Conservation (phyloP, 805 yeast genomes). For the Saccharomycopsis fodiens region DNA sequence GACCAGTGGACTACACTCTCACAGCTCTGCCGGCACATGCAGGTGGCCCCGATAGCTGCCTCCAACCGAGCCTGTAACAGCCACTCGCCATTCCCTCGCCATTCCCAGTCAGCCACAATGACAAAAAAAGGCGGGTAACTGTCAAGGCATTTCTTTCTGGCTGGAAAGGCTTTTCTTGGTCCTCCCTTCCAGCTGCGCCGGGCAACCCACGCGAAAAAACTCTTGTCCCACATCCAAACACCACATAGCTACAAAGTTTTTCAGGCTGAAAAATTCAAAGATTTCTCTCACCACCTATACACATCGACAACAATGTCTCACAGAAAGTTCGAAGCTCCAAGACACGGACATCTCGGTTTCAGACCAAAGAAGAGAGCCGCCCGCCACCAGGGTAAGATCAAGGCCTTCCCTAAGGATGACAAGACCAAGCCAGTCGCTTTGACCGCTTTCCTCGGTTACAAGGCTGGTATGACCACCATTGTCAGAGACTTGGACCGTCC, state of each 20-base stretch:
- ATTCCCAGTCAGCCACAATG: too few relatives aligned
- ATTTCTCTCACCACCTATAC: not conserved
- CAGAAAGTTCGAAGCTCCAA: slow-evolving; percentile 99
- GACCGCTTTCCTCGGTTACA: slow-evolving; percentile 99
- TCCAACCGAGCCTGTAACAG: too few relatives aligned
- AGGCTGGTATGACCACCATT: slow-evolving; percentile 99
- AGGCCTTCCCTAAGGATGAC: slow-evolving; percentile 99
- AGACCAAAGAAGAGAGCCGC: slow-evolving; percentile 99
- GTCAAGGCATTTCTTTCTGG: too few relatives aligned
- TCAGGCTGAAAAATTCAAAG: not conserved
- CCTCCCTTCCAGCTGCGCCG: not conserved
- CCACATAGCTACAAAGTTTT: not conserved
- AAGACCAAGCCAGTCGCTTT: slow-evolving; percentile 95
- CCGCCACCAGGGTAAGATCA: slow-evolving; percentile 96
- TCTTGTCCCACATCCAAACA: not conserved
- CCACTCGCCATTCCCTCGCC: too few relatives aligned
- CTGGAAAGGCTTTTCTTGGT: too few relatives aligned
- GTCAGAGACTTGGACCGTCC: slow-evolving; percentile 99
- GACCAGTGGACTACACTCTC: too few relatives aligned
- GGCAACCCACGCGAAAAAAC: not conserved
- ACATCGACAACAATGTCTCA: slow-evolving; percentile 68
- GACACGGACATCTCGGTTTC: slow-evolving; percentile 99
- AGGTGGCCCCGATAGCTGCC: too few relatives aligned
- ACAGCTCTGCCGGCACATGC: too few relatives aligned
- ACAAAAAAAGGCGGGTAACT: too few relatives aligned